Evolutionary conservation across 495 filamentous ascomycete species (phyloP), one percentile per base, ranked within the genome.

Genomic region (Xylaria scruposa): DNA sequence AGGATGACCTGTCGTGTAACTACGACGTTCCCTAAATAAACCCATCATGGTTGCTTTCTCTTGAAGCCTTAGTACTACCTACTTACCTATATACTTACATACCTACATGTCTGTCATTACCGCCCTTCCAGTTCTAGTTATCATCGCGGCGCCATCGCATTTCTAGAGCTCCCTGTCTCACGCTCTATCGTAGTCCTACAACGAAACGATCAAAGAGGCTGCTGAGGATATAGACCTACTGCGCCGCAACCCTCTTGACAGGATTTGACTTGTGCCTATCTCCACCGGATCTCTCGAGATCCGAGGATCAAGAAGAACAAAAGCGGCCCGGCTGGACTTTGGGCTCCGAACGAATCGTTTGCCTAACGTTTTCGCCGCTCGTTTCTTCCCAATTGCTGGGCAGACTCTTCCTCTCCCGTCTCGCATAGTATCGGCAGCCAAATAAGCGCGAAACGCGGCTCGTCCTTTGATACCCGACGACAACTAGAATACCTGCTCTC

Each of bases 1-100:
- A 60, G 58, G 31, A 60, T 38, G 29, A 60, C n/a, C 31, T 60
- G 58, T 40, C 58, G 58, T 60, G 58, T 60, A 60, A 60, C 58
- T 36, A 60, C 58, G 19, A 38, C 31, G 19, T 60, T 38, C n/a
- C 58, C 24, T 31, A 56, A 60, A 36, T 59, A 59, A 36, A 19
- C 26, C 29, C 13, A 24, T 59, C 9, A 36, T 59, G 54, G 54
- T 17, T 36, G 31, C 54, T 33, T 2, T 19, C 29, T 59, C 29
- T 59, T 59, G 9, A 59, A 36, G 54, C 56, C 31, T n/a, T 19
- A 60, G 29, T 8, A n/a, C 29, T 33, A 38, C 31, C 15, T 36
- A 31, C 54, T 8, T 8, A 38, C 36, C 0, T 38, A 36, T 6
- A 0, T 56, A 58, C 12, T 13, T 8, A 0, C 17, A 0, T 40